A percentile compares a stretch with the other conserved stretches of the same genome.
Evolutionary conservation across 306 rosid species (phyloP).

Genomic region (Rosa multiflora): DNA sequence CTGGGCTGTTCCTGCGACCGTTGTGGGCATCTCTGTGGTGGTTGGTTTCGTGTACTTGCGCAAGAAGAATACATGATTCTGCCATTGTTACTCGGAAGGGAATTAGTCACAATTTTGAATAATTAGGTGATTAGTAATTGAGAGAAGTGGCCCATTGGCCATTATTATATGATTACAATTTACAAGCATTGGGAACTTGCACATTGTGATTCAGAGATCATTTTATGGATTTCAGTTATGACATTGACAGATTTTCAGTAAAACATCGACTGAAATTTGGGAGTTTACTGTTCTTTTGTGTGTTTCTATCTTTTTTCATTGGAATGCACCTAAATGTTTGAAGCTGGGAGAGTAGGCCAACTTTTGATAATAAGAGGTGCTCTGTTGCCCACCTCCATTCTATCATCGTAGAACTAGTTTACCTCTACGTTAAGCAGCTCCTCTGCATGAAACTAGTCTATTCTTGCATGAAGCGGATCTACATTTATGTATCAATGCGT

Average conservation of each 20-base stretch:
- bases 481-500: too few species aligned
- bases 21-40: constrained; percentile 54
- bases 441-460: too few species aligned
- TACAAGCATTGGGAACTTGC: background rate
- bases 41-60: constrained; percentile 54
- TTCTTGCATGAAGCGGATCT: too few species aligned
- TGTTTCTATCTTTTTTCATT: background rate
- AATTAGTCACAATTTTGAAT: constrained; percentile 39
- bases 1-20: constrained; percentile 57
- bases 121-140: constrained; percentile 17
- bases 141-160: constrained; percentile 20
- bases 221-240: constrained; percentile 19
- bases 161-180: background rate
- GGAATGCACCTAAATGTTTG: too few species aligned
- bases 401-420: too few species aligned
- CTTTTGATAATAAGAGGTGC: too few species aligned
- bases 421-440: too few species aligned
- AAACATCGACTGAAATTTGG: background rate
- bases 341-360: background rate
- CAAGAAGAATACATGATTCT: constrained; percentile 39
- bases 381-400: too few species aligned
- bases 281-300: background rate
- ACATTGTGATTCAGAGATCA: constrained; percentile 17
- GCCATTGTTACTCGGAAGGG: constrained; percentile 7
- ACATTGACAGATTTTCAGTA: background rate